phyloP scores from a whole-genome alignment of 2,329 filamentous ascomycete species.

The Phoma herbarum region DNA sequence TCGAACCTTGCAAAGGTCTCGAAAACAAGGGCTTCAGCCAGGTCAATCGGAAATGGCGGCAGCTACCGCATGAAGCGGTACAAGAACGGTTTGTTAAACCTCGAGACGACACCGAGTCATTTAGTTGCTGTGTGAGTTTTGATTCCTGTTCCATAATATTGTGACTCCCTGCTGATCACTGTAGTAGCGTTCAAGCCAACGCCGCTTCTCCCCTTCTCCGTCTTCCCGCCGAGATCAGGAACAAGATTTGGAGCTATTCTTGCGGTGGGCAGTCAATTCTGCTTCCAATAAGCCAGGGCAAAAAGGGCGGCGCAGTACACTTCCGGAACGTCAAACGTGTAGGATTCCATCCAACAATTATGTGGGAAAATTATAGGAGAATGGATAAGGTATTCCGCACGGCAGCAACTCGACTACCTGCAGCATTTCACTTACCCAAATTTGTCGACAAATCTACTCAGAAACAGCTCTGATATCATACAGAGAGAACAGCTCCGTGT shows the following conservation, averaged over 20 bases:
- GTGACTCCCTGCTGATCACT: neutral
- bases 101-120: constrained; percentile 1
- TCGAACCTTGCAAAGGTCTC: neutral
- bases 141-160: neutral
- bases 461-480: neutral
- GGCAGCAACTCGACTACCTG: neutral
- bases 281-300: neutral
- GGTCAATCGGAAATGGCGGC: no score
- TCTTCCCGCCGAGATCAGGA: neutral
- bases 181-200: neutral
- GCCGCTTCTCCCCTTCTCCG: neutral
- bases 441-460: constrained; percentile 17
- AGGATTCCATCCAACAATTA: no score
- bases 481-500: neutral
- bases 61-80: neutral
- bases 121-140: neutral
- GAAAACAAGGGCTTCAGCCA: neutral
- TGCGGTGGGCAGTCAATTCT: neutral
- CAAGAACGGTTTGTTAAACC: neutral
- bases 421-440: constrained; percentile 3
- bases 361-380: no score
- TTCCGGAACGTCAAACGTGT: no score
- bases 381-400: no score
- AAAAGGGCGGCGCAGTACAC: neutral
- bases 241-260: neutral